phyloP scores from a whole-genome alignment of 163 green algal genomes.

The Volvox carteri region DNA sequence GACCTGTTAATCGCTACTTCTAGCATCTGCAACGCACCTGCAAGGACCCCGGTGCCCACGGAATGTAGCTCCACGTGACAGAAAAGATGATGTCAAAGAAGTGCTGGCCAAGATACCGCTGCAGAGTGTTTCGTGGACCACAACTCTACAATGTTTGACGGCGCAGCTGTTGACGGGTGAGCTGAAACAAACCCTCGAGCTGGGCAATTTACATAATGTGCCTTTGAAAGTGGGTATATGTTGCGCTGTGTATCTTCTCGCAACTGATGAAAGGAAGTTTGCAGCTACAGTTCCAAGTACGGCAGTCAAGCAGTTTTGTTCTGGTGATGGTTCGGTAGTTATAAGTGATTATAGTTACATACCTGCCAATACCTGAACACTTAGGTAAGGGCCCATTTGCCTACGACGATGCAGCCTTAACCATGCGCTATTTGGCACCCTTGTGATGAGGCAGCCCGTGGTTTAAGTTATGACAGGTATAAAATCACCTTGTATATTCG shows the following conservation, averaged over 20 bases:
- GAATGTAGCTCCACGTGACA: neutral
- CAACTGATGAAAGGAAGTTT: neutral
- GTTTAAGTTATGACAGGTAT: no score
- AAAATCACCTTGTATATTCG: no score
- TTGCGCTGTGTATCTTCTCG: no score
- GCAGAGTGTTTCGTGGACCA: neutral
- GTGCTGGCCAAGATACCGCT: neutral
- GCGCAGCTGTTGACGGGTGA: neutral
- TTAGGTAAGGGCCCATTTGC: no score
- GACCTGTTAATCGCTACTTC: neutral
- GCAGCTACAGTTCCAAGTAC: neutral
- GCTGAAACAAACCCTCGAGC: neutral
- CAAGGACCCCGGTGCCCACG: neutral
- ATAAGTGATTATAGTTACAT: no score
- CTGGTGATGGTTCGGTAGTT: no score
- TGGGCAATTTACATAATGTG: neutral
- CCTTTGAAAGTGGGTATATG: neutral
- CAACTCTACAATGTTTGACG: slow-evolving; percentile 40
- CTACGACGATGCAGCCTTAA: no score
- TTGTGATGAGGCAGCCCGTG: no score
- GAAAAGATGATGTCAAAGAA: neutral
- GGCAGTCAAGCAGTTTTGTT: neutral
- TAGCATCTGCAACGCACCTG: neutral
- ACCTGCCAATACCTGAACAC: no score
- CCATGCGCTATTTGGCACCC: no score